Evolutionary conservation across 805 yeast species (phyloP).

Genomic region (Candida ascalaphidarum): DNA sequence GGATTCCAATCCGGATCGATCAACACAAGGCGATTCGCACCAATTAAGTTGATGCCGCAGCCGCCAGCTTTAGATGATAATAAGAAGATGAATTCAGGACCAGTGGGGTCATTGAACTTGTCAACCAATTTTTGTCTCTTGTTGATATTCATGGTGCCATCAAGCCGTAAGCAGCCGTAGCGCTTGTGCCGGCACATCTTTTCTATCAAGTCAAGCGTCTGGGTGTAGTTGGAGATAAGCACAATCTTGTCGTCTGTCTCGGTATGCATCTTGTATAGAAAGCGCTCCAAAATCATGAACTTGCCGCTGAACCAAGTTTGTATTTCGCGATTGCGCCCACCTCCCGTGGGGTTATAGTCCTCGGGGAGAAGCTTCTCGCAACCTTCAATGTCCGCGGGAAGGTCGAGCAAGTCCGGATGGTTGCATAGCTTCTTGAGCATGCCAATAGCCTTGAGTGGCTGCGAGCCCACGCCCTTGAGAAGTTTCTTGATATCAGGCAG

Average conservation of each 20-base stretch:
- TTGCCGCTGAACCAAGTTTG: constrained; percentile 84
- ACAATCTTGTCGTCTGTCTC: constrained; percentile 95
- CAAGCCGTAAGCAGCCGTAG: constrained; percentile 76
- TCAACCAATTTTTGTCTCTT: constrained; percentile 92
- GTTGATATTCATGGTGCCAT: constrained; percentile 87
- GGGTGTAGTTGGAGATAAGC: constrained; percentile 88
- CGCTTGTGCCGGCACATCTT: constrained; percentile 66
- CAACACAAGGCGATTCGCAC: constrained; percentile 84
- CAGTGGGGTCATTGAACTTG: constrained; percentile 82
- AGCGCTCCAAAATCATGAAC: constrained; percentile 75
- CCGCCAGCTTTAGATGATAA: constrained; percentile 97
- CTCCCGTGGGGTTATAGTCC: constrained; percentile 41
- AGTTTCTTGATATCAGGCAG: constrained; percentile 70
- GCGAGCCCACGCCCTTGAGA: constrained; percentile 62
- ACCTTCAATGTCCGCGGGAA: constrained; percentile 75
- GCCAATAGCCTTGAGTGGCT: constrained; percentile 86
- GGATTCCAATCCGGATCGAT: constrained; percentile 98
- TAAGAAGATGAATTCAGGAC: constrained; percentile 79
- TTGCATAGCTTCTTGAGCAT: constrained; percentile 83
- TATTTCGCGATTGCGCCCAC: constrained; percentile 61
- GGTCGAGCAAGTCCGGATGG: constrained; percentile 78
- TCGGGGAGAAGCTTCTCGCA: constrained; percentile 60
- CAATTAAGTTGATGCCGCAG: constrained; percentile 94
- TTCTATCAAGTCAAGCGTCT: constrained; percentile 86
- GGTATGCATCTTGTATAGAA: constrained; percentile 61